phyloP scores from a whole-genome alignment of 179 eudicot genomes.

The Heliamphora pulchella region DNA sequence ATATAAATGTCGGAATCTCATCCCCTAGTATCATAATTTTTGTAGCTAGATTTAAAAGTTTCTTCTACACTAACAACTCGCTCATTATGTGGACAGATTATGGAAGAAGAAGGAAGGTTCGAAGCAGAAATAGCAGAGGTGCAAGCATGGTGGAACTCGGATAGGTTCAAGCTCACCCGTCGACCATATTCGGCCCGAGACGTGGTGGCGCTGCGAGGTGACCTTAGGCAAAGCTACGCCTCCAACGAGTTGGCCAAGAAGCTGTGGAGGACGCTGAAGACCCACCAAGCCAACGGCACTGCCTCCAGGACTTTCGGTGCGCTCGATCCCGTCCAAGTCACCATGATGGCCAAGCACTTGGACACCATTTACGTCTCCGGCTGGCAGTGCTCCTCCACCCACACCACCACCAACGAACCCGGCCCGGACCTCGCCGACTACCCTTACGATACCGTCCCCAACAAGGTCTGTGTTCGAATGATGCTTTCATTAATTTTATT shows the following conservation, averaged over 20 bases:
- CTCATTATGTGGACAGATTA: conserved; percentile 32
- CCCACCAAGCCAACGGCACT: conserved; percentile 69
- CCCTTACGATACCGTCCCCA: conserved; percentile 85
- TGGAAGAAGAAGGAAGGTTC: conserved; percentile 77
- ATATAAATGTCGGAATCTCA: too few relatives aligned
- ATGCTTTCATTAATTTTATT: background rate
- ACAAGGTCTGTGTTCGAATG: conserved; percentile 35
- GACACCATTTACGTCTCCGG: conserved; percentile 87
- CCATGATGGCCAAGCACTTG: conserved; percentile 82
- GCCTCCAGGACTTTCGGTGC: conserved; percentile 83
- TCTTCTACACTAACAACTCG: too few relatives aligned
- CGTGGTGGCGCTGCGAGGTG: conserved; percentile 69
- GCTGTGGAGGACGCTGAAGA: conserved; percentile 71
- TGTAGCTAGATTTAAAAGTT: too few relatives aligned
- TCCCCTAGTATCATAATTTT: too few relatives aligned
- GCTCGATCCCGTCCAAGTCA: conserved; percentile 84
- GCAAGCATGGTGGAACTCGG: conserved; percentile 86
- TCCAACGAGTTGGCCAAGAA: conserved; percentile 72
- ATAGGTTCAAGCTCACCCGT: conserved; percentile 61
- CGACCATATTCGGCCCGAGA: conserved; percentile 76
- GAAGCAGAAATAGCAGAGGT: conserved; percentile 80
- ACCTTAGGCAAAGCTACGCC: conserved; percentile 47
- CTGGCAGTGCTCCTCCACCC: conserved; percentile 92
- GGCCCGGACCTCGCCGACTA: conserved; percentile 90
- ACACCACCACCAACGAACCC: conserved; percentile 71